These are phyloP conservation scores for Pichia gijzeniarum DNA, from an alignment of 805 yeast genomes.

Conservation along the genomic window DNA sequence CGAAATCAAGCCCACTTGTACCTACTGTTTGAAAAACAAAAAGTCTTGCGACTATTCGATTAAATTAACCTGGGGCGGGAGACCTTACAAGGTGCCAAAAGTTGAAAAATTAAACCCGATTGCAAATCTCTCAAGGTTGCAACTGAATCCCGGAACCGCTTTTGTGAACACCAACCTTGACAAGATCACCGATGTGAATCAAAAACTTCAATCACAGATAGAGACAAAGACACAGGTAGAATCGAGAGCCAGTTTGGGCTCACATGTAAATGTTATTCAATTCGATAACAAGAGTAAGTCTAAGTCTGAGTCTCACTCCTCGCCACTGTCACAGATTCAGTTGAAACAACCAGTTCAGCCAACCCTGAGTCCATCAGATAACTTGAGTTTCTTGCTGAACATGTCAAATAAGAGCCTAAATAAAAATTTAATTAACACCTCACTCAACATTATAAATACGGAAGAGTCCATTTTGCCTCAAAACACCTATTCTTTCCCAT, in stretches of 20 bases:
- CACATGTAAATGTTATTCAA: neutral
- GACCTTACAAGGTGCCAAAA: conserved; percentile 48
- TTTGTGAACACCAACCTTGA: neutral
- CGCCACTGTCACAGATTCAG: neutral
- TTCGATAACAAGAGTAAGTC: no score
- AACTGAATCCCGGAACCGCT: neutral
- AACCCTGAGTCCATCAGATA: conserved; percentile 15
- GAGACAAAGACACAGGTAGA: neutral
- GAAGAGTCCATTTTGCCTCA: neutral
- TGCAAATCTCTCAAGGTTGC: conserved; percentile 20
- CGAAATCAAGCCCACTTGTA: conserved; percentile 58
- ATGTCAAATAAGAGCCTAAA: conserved; percentile 5
- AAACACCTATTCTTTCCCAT: conserved; percentile 7
- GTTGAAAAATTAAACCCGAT: conserved; percentile 28
- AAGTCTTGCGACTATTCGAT: conserved; percentile 56
- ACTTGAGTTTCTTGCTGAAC: conserved; percentile 11
- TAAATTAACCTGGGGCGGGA: conserved; percentile 67
- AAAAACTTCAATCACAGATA: neutral
- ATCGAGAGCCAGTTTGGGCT: neutral
- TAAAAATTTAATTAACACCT: neutral
- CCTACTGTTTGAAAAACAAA: conserved; percentile 43
- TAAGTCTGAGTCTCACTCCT: no score
- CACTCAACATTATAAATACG: neutral
- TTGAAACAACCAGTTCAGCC: neutral
- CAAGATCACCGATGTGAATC: neutral